A percentile compares a stretch with the other conserved stretches of the same genome.
Conservation (phyloP, 2,329 filamentous ascomycete species). For the Myrmaecium sp. region DNA sequence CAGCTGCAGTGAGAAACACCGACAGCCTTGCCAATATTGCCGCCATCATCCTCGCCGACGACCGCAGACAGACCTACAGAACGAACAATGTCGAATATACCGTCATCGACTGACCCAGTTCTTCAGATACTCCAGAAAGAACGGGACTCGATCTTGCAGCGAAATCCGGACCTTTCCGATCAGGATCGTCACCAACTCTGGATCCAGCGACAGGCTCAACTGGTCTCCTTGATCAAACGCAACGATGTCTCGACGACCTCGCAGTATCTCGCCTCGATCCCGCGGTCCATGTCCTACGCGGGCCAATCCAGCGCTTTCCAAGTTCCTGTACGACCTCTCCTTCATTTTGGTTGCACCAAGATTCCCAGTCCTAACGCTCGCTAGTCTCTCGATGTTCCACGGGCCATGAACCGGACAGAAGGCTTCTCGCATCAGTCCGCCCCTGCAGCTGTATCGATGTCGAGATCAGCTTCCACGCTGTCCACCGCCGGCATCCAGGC, state of each 20-base stretch:
- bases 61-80: too few species aligned
- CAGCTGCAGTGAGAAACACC: too few species aligned
- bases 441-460: slow-evolving; percentile 13
- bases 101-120: slow-evolving; percentile 6
- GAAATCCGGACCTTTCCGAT: slow-evolving; percentile 16
- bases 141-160: slow-evolving; percentile 18
- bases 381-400: slow-evolving; percentile 10
- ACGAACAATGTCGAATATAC: too few species aligned
- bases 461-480: slow-evolving; percentile 13
- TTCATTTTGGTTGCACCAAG: slow-evolving; percentile 11
- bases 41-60: too few species aligned
- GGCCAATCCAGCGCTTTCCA: slow-evolving; percentile 9
- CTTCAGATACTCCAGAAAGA: slow-evolving; percentile 18
- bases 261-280: slow-evolving; percentile 13
- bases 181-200: slow-evolving; percentile 19
- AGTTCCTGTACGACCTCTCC: slow-evolving; percentile 14
- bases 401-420: slow-evolving; percentile 13
- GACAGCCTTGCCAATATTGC: too few species aligned
- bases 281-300: slow-evolving; percentile 17
- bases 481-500: slow-evolving; percentile 4
- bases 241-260: slow-evolving; percentile 7
- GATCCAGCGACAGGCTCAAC: slow-evolving; percentile 11
- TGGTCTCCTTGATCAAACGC: slow-evolving; percentile 8
- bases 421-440: slow-evolving; percentile 13
- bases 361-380: slow-evolving; percentile 13